Base-by-base conservation (phyloP, 2,329 filamentous ascomycete species). In the Orbilia brochopaga region DNA sequence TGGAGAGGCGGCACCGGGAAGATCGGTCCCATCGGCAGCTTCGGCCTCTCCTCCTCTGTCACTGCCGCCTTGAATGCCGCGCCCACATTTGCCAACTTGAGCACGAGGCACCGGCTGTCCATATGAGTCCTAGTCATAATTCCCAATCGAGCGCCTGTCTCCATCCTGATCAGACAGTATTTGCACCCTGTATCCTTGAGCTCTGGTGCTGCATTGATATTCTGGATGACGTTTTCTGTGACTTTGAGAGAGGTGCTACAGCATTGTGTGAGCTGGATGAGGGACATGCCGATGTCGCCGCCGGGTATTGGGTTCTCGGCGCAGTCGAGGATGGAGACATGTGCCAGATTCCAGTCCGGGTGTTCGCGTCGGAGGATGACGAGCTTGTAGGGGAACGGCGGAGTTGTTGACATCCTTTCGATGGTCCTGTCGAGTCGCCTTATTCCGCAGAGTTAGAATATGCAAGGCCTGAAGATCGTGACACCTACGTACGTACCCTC, bases 321-420 rank as follows among this genome's bases (percentile, higher is more conserved):
- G 19, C 30, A 56, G 23, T 56, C 53, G 53, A 56, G 40, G 2
- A 56, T 40, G 8, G n/a, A 58, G 7, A 58, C 35, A 17, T 66
- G 23, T 10, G 44, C 44, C 0, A 40, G 21, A 2, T 30, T 4
- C 54, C 62, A 66, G 32, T 53, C 61, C 1, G 30, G 21, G 1
- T 17, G 15, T 24, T 59, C 54, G 13, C 53, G 52, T 23, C 35
- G 44, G 30, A 58, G 44, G 1, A 66, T 24, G 21, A 66, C 32
- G 1, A 66, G 5, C 27, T 66, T 66, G 17, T 59, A 66, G 13
- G 62, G 62, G 44, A 44, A 54, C 17, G 62, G 62, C 2, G 58
- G 44, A 17, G 8, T 37, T 23, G 35, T 64, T 21, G 24, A n/a
- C 59, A 55, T 55, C 24, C 48, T 62, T 21, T 46, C 27, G 27